Base-by-base conservation (phyloP, 176 grass and related monocot species). In the Elymus sibiricus region DNA sequence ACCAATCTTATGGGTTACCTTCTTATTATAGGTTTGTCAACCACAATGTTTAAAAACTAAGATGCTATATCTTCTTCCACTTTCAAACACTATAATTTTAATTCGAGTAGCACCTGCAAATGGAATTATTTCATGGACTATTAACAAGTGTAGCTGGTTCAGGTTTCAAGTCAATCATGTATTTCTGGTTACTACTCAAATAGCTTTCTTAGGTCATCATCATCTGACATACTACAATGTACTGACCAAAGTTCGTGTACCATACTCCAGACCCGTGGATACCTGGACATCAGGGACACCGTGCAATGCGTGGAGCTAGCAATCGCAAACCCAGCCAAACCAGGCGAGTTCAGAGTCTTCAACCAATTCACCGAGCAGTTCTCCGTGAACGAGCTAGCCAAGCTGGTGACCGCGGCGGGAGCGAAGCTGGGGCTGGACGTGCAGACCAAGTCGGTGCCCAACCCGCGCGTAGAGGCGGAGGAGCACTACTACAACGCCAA, bases 331-430 rank as follows among this genome's bases (percentile, higher is more conserved):
- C 95, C 93, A 29, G 95, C 95, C 11, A 98, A 94, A 51, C 87
- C 39, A 4, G 93, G 95, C 4, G 95, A 98, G 69, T 98, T 98
- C 82, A 95, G 95, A 73, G 95, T 98, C 19, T 98, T 98, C 74
- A 98, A 98, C 84, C 95, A 98, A 63, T 98, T 98, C 91, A 98
- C 95, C 0, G 95, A 98, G 73, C 93, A 95, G 51, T 98, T 98
- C 83, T 98, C 95, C 0, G 93, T 98, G 16, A 98, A 98, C 25
- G 88, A 98, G 26, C 91, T 98, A 7, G 91, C 95, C 17, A 90
- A 64, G 2, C 90, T 98, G 83, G 93, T 98, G 13, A 95, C 93
- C 4, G 77, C 84, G 1, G 91, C 93, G 1, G 95, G 95, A 21
- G 87, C 87, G 28, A 94, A 98, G 84, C 81, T 98, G 0, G 95